These are phyloP conservation scores for Vanrija humicola DNA, from an alignment of 1,284 basidiomycete genomes.

Conservation along the genomic window DNA sequence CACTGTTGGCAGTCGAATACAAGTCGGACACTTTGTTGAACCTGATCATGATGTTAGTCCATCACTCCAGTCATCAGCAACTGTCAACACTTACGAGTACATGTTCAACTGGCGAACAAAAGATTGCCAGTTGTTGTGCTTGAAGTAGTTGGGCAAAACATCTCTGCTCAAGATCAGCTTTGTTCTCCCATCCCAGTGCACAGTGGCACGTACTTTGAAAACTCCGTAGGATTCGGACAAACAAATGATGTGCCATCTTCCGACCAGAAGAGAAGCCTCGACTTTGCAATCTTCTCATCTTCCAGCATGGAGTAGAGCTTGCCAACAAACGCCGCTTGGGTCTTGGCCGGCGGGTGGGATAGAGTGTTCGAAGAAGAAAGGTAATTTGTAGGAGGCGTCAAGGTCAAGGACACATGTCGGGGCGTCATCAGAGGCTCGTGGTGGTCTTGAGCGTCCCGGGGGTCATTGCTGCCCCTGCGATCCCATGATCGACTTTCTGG, in stretches of 20 bases:
- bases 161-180: conserved; percentile 23
- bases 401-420: too few species aligned
- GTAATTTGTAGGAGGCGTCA: too few species aligned
- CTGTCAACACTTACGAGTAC: conserved; percentile 45
- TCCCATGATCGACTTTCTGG: too few species aligned
- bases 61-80: too few species aligned
- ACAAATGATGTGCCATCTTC: conserved; percentile 48
- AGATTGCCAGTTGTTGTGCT: conserved; percentile 52
- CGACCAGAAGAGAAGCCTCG: conserved; percentile 48
- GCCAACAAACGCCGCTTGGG: conserved; percentile 48
- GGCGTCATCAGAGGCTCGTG: background rate
- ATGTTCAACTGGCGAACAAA: conserved; percentile 52
- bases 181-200: too few species aligned
- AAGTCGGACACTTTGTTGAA: conserved; percentile 51
- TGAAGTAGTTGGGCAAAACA: conserved; percentile 50
- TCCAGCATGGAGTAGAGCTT: conserved; percentile 51
- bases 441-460: background rate
- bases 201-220: conserved; percentile 40
- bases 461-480: background rate
- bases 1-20: conserved; percentile 35
- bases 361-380: background rate
- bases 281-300: conserved; percentile 41
- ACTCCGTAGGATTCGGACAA: conserved; percentile 49
- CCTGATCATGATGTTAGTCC: conserved; percentile 11
- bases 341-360: conserved; percentile 36